phyloP scores from a whole-genome alignment of 352 stramenopile genomes.

The Elongisporangium undulatum region DNA sequence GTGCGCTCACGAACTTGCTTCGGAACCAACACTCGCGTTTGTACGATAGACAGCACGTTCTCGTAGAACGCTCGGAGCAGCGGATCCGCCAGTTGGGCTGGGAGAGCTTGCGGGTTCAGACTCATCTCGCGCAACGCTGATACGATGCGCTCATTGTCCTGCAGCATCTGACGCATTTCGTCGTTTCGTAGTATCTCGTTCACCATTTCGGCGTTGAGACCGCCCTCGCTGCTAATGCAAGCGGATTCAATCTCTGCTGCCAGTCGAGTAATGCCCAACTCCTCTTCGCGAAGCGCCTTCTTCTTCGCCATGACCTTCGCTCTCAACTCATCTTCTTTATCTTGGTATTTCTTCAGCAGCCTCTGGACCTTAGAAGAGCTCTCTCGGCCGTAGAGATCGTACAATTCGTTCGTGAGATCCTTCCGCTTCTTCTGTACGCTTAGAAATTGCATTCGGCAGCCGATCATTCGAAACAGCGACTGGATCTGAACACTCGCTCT shows the following conservation, averaged over 20 bases:
- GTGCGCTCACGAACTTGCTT: conserved; percentile 12
- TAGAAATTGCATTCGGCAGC: conserved; percentile 19
- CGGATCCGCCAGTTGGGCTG: conserved; percentile 36
- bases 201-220: conserved; percentile 30
- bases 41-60: conserved; percentile 11
- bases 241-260: conserved; percentile 34
- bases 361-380: conserved; percentile 29
- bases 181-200: conserved; percentile 46
- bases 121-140: conserved; percentile 63
- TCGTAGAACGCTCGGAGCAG: conserved; percentile 53
- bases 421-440: conserved; percentile 21
- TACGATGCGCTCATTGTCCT: conserved; percentile 41
- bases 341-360: conserved; percentile 34
- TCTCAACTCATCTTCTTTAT: conserved; percentile 31
- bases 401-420: conserved; percentile 29
- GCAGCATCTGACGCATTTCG: conserved; percentile 30
- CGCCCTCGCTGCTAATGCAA: conserved; percentile 26
- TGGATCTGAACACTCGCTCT: conserved; percentile 29
- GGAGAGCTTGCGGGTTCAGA: conserved; percentile 43
- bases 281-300: conserved; percentile 12
- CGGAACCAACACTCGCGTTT: background rate
- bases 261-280: conserved; percentile 21
- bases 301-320: conserved; percentile 32
- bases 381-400: conserved; percentile 31
- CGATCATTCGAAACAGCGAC: conserved; percentile 34